phyloP scores from a whole-genome alignment of 2,329 filamentous ascomycete species.

The Fusarium odoratissimum region DNA sequence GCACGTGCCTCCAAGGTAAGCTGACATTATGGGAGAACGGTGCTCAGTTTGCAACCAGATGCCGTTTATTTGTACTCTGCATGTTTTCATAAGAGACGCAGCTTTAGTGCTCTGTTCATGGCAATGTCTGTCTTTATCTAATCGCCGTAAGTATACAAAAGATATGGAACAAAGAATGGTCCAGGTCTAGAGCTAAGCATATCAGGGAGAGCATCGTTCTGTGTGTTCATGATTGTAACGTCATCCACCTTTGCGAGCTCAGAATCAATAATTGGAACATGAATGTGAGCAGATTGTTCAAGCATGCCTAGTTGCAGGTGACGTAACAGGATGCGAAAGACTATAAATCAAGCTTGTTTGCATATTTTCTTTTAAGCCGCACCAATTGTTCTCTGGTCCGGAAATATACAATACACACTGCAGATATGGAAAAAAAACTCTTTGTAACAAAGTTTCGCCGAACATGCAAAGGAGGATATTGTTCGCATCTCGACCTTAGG shows the following conservation, averaged over 20 bases:
- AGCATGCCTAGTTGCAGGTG: neutral
- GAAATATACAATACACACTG: neutral
- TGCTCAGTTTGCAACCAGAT: neutral
- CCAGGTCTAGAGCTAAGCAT: neutral
- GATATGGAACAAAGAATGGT: neutral
- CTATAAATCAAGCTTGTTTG: neutral
- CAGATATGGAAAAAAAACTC: neutral
- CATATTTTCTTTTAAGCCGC: neutral
- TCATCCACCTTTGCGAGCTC: neutral
- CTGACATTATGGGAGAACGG: neutral
- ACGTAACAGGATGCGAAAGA: neutral
- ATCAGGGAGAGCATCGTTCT: neutral
- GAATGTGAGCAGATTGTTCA: neutral
- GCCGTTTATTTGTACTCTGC: neutral
- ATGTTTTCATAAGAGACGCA: neutral
- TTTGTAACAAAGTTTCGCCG: no score
- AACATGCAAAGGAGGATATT: neutral
- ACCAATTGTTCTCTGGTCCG: accelerated
- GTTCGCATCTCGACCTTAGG: accelerated
- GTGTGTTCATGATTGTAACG: neutral
- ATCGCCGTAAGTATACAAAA: neutral
- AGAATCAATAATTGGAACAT: neutral
- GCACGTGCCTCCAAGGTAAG: neutral
- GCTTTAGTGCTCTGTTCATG: neutral
- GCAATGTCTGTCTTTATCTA: neutral